Evolutionary conservation across 148 eudicot genomes (phyloP).

Genomic region (Vaccinium myrtillus): DNA sequence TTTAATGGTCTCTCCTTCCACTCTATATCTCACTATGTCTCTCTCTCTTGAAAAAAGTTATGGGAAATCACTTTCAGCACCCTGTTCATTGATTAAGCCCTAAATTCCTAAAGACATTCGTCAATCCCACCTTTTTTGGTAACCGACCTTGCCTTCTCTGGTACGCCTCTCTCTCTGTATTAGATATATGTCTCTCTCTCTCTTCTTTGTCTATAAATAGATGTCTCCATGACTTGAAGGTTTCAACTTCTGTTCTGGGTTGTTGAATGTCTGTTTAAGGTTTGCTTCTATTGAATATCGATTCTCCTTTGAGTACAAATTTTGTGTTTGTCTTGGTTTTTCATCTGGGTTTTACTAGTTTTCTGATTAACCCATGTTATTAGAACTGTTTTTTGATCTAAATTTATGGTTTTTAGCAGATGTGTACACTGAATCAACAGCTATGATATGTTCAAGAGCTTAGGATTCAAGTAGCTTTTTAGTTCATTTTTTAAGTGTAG

Average conservation of each 20-base stretch:
- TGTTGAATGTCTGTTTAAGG: conserved; percentile 9
- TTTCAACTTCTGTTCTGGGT: not conserved
- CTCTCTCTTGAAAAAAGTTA: not conserved
- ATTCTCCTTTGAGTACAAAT: not conserved
- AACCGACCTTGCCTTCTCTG: conserved; percentile 14
- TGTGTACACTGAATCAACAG: not conserved
- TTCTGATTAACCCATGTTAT: not conserved
- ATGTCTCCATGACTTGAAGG: not conserved
- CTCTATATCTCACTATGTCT: not conserved
- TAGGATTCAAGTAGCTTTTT: not conserved
- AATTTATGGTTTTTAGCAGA: not conserved
- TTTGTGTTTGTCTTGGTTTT: not conserved
- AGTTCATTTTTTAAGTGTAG: not conserved
- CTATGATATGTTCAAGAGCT: not conserved
- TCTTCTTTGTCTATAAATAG: not conserved
- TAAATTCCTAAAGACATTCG: not conserved
- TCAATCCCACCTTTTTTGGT: not conserved
- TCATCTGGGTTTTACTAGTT: not conserved
- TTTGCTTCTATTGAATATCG: conserved; percentile 11
- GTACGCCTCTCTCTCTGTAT: not conserved
- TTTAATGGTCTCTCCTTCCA: conserved; percentile 2
- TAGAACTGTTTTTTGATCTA: not conserved
- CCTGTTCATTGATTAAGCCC: not conserved
- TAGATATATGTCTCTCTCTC: not conserved
- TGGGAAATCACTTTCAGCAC: not conserved